A percentile compares a stretch with the other conserved stretches of the same genome.
These are phyloP conservation scores for Cyberlindnera nakhonratchasimensis DNA, from an alignment of 805 yeast species.

Conservation along the genomic window DNA sequence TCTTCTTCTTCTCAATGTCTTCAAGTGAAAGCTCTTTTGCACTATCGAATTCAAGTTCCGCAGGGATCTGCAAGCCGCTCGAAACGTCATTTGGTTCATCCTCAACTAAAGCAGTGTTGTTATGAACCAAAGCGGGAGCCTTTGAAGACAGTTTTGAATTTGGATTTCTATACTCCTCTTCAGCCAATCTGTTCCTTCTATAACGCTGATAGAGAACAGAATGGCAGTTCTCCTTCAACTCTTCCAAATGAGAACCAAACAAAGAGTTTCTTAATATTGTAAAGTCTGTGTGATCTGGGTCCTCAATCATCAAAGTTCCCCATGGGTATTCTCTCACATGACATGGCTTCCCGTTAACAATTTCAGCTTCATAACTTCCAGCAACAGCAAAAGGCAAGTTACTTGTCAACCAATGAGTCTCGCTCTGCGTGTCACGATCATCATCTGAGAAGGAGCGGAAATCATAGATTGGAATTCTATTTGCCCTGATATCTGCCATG, in stretches of 20 bases:
- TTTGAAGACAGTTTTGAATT: not conserved
- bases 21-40: constrained; percentile 8
- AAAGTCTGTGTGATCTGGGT: constrained; percentile 64
- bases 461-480: constrained; percentile 64
- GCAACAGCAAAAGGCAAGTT: constrained; percentile 62
- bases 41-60: not conserved
- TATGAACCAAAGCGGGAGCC: not conserved
- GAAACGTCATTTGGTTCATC: no score
- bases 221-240: constrained; percentile 77
- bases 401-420: constrained; percentile 38
- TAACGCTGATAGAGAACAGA: constrained; percentile 73
- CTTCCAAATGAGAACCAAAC: constrained; percentile 75
- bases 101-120: not conserved
- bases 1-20: constrained; percentile 20
- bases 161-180: not conserved
- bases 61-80: no score
- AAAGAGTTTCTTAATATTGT: constrained; percentile 65
- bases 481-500: constrained; percentile 51
- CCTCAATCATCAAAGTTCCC: constrained; percentile 60
- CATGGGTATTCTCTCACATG: constrained; percentile 62
- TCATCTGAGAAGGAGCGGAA: constrained; percentile 45
- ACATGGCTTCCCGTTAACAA: constrained; percentile 30
- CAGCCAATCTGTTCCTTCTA: constrained; percentile 60
- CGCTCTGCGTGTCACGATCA: constrained; percentile 22
- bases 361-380: constrained; percentile 45